Evolutionary conservation across 257 asterid species (phyloP).

Genomic region (Parsonsia alboflavescens): DNA sequence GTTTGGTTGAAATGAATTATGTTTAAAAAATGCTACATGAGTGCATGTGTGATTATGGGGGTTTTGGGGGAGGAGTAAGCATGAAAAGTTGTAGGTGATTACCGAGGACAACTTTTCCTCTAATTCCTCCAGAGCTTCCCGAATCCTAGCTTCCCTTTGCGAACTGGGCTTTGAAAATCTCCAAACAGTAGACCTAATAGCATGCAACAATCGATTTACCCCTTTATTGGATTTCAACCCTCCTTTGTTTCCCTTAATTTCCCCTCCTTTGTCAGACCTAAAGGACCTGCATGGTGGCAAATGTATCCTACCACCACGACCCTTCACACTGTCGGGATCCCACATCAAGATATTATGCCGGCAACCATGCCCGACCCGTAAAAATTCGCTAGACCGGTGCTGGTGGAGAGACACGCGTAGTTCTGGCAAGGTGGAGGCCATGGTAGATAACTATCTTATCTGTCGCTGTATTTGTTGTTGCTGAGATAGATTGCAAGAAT

Average conservation of each 20-base stretch:
- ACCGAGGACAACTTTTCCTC: constrained; percentile 69
- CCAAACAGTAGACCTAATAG: constrained; percentile 69
- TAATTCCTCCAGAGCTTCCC: constrained; percentile 64
- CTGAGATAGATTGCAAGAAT: not conserved
- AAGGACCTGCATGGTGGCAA: constrained; percentile 59
- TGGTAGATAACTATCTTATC: constrained; percentile 12
- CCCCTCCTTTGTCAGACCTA: constrained; percentile 48
- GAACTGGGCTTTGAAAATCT: constrained; percentile 81
- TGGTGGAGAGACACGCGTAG: constrained; percentile 55
- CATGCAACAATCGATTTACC: constrained; percentile 33
- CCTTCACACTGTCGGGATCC: constrained; percentile 35
- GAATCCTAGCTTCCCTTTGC: constrained; percentile 32
- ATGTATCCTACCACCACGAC: constrained; percentile 30
- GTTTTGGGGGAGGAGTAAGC: not conserved
- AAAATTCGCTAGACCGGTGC: constrained; percentile 35
- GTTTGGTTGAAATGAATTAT: not conserved
- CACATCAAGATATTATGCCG: constrained; percentile 22
- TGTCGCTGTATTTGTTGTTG: not conserved
- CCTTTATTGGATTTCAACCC: constrained; percentile 22
- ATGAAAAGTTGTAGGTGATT: constrained; percentile 16
- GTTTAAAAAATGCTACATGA: not conserved
- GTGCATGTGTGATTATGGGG: not conserved
- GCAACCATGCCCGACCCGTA: constrained; percentile 33
- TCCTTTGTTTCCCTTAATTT: constrained; percentile 17
- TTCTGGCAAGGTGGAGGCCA: constrained; percentile 52